Evolutionary conservation across 1,139 yeast species (phyloP).

Genomic region (Geotrichum histeridarum): DNA sequence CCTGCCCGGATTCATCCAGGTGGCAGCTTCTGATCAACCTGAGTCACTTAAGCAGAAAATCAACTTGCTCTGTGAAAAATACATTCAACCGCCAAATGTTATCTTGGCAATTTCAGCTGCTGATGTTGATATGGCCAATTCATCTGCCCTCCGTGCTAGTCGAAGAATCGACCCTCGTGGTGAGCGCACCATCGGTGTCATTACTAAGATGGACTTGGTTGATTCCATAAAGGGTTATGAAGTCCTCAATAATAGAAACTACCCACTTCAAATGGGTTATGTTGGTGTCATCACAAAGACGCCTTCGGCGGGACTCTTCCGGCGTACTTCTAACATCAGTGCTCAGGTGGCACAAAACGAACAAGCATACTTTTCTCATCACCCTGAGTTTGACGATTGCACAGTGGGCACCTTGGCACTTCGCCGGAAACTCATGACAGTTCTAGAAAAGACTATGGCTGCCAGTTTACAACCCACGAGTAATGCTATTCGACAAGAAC

Average conservation of each 20-base stretch:
- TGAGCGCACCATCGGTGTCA: constrained; percentile 91
- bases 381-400: constrained; percentile 63
- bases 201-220: constrained; percentile 88
- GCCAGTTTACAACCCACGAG: constrained; percentile 83
- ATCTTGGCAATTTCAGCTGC: constrained; percentile 96
- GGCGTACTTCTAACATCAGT: constrained; percentile 30
- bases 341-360: constrained; percentile 43
- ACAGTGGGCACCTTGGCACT: constrained; percentile 72
- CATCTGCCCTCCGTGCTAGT: constrained; percentile 91
- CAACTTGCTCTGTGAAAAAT: constrained; percentile 71
- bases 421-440: constrained; percentile 75
- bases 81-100: constrained; percentile 85
- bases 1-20: constrained; percentile 94
- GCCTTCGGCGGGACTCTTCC: constrained; percentile 44
- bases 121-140: constrained; percentile 94
- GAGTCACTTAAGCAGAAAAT: constrained; percentile 73
- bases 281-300: constrained; percentile 92
- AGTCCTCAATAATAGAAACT: constrained; percentile 68
- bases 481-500: constrained; percentile 75
- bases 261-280: constrained; percentile 92
- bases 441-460: constrained; percentile 89
- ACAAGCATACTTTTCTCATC: constrained; percentile 45
- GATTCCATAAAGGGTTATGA: constrained; percentile 66
- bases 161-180: constrained; percentile 90
- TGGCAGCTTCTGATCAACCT: constrained; percentile 96